Evolutionary conservation across 1,139 yeast species (phyloP).

Genomic region (Magnusiomyces suaveolens): DNA sequence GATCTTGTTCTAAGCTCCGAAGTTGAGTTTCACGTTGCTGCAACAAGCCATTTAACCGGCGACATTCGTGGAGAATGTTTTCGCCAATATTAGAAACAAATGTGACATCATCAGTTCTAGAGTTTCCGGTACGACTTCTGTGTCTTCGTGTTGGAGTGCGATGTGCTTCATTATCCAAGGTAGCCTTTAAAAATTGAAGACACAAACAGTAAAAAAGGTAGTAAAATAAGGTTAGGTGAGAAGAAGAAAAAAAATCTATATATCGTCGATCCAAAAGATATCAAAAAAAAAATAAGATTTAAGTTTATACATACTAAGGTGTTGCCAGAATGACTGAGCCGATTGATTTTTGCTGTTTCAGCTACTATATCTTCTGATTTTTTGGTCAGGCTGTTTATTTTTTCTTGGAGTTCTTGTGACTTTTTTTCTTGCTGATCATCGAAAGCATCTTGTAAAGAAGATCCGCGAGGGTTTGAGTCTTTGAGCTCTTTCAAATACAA

Average conservation of each 20-base stretch:
- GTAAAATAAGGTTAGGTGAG: not conserved
- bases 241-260: not conserved
- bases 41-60: slow-evolving; percentile 51
- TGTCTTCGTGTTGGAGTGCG: slow-evolving; percentile 2
- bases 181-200: not conserved
- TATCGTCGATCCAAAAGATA: too few relatives aligned
- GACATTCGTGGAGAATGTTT: slow-evolving; percentile 65
- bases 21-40: slow-evolving; percentile 6
- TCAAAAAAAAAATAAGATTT: too few relatives aligned
- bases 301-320: not conserved
- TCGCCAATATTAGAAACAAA: slow-evolving; percentile 81
- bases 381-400: slow-evolving; percentile 31
- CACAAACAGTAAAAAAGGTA: not conserved
- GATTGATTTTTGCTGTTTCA: not conserved
- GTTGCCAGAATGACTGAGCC: not conserved
- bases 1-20: slow-evolving; percentile 36
- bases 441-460: slow-evolving; percentile 29
- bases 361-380: slow-evolving; percentile 16
- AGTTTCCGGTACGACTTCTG: slow-evolving; percentile 10
- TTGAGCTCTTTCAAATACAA: slow-evolving; percentile 11
- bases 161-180: not conserved
- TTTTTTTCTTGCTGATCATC: slow-evolving; percentile 46
- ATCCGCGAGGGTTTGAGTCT: not conserved
- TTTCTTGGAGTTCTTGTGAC: slow-evolving; percentile 36
- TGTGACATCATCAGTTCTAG: slow-evolving; percentile 46